Evolutionary conservation across 352 stramenopile genomes (phyloP), one percentile per base, ranked within the genome.

Genomic region (Heterotrichella gracilis): DNA sequence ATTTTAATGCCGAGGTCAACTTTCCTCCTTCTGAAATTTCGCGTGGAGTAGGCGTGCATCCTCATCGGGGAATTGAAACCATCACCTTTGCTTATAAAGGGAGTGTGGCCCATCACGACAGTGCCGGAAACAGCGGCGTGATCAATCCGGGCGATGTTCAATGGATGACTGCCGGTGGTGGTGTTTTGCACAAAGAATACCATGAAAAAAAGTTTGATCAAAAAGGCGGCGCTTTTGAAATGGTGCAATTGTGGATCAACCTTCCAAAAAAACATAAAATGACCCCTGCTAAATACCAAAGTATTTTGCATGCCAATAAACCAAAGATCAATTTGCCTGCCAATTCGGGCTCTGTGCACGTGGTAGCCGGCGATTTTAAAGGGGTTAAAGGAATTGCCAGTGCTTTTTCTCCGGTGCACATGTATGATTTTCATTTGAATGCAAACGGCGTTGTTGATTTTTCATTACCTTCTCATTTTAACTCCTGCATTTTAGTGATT

Each of bases 21-120:
- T 53, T 53, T n/a, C 32, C 32, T 53, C 32, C 32, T 53, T 53
- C 32, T 53, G 32, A 53, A 53, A 53, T 53, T 53, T 53, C 32
- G n/a, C 9, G 32, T 17, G 32, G 32, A 9, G 32, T 53, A 17
- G 32, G 32, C n/a, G 32, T 53, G 9, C 32, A 53, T n/a, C 32
- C 32, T 17, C 32, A 53, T n/a, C 32, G 32, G 9, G 32, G 32
- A 9, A 53, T 53, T 17, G 32, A 53, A 53, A 53, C 32, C 32
- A 53, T 53, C n/a, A 53, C 32, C n/a, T 53, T 53, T n/a, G 32
- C 32, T n/a, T 53, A 53, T n/a, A 53, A 53, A n/a, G 32, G 32
- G 9, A 53, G 32, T n/a, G 32, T 53, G 32, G 32, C 32, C 9
- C 32, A 53, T 53, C 32, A 53, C 32, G 32, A 53, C 32, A 53